phyloP scores from a whole-genome alignment of 2,329 filamentous ascomycete genomes.

The Cercospora sesami region DNA sequence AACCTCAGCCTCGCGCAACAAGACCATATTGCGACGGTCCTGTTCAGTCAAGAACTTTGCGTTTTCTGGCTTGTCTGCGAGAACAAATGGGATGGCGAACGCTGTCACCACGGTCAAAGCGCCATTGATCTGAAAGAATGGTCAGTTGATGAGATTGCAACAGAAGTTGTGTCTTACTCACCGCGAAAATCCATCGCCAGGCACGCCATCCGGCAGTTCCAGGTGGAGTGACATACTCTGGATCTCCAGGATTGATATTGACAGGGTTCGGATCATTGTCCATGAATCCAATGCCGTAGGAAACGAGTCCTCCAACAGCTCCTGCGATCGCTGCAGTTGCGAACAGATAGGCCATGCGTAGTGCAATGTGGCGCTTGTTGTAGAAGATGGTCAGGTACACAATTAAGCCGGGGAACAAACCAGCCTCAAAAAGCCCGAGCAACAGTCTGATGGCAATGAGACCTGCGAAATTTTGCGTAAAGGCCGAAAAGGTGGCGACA shows the following conservation, averaged over 20 bases:
- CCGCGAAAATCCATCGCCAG: slow-evolving; percentile 67
- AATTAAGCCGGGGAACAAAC: slow-evolving; percentile 15
- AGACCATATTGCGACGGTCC: slow-evolving; percentile 59
- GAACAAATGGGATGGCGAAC: slow-evolving; percentile 53
- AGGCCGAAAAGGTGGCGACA: slow-evolving; percentile 16
- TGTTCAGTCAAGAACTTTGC: slow-evolving; percentile 59
- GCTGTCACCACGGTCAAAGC: slow-evolving; percentile 57
- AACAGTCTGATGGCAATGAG: slow-evolving; percentile 18
- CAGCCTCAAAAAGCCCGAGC: slow-evolving; percentile 26
- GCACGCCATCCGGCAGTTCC: slow-evolving; percentile 43
- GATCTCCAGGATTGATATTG: not conserved
- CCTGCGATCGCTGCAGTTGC: slow-evolving; percentile 69
- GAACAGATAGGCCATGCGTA: slow-evolving; percentile 72
- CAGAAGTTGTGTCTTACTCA: slow-evolving; percentile 35
- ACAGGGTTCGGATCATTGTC: slow-evolving; percentile 41
- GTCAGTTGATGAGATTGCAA: not conserved
- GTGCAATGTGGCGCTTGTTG: slow-evolving; percentile 67
- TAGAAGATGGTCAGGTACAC: slow-evolving; percentile 73
- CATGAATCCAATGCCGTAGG: slow-evolving; percentile 71
- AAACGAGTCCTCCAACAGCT: slow-evolving; percentile 68
- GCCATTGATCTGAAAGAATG: slow-evolving; percentile 49
- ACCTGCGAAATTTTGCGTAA: slow-evolving; percentile 13
- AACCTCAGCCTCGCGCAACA: slow-evolving; percentile 52
- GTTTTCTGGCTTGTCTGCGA: slow-evolving; percentile 66
- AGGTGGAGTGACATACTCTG: not conserved